phyloP scores from a whole-genome alignment of 108 stramenopile species.

The Skeletonema costatum region DNA sequence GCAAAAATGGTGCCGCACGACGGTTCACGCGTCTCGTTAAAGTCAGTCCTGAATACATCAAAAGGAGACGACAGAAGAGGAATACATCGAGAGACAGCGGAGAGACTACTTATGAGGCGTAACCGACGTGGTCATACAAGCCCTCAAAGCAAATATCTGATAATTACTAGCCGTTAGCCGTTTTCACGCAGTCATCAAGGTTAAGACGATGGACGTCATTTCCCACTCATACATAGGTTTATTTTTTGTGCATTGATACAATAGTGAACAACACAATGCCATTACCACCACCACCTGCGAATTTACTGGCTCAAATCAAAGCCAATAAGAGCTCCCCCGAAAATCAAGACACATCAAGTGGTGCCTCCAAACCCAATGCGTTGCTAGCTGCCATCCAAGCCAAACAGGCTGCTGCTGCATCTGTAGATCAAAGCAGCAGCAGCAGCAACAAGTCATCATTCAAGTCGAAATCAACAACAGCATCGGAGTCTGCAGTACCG shows the following conservation, averaged over 20 bases:
- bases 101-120: no score
- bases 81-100: no score
- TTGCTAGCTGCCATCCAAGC: constrained; percentile 50
- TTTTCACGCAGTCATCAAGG: no score
- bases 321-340: constrained; percentile 11
- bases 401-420: background rate
- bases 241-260: no score
- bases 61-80: no score
- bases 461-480: background rate
- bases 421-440: background rate
- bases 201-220: no score
- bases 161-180: no score
- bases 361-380: background rate
- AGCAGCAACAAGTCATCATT: background rate
- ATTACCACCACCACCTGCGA: constrained; percentile 35
- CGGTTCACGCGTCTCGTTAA: no score
- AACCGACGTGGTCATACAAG: no score
- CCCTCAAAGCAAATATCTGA: no score
- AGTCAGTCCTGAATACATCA: no score
- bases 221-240: no score
- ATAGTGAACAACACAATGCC: constrained; percentile 11
- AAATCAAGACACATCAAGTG: background rate
- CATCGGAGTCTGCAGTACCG: constrained; percentile 6
- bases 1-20: background rate
- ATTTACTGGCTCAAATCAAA: constrained; percentile 55